Evolutionary conservation across 768 basidiomycete genomes (phyloP), one percentile per base, ranked within the genome.

Genomic region (Arthromyces matolae): DNA sequence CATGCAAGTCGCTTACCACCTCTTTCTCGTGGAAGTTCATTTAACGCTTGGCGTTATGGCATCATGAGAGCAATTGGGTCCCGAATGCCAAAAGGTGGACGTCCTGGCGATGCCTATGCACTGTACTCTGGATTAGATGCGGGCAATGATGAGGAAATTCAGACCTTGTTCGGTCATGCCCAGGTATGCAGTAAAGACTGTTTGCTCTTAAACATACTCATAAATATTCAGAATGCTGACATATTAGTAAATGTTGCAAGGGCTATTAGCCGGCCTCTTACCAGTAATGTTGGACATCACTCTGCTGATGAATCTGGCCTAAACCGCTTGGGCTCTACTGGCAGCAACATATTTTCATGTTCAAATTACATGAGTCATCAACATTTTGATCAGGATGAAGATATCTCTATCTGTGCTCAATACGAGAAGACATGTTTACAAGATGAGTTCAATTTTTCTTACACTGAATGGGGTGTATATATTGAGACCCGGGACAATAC

Each of bases 61-160:
- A n/a, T 42, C 12, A 49, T 49, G 48, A 13, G 22, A 24, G 46
- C 48, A 3, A 41, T 49, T 37, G 41, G 48, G n/a, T 49, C 33
- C 22, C 20, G 33, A 18, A 24, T 33, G 24, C 40, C 48, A 13
- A 32, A 49, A 23, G 48, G 40, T 42, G 48, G 48, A 5, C 9
- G 12, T 22, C 33, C 40, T 20, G 48, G 48, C 12, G 41, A 49
- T 49, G 41, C 29, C 14, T 49, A 49, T 23, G 24, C 41, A 7
- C 18, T 31, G 12, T 49, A 49, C 43, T 7, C 40, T 19, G 41
- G 48, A 0, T 35, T 48, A 23, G 47, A 33, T 16, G 32, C 29
- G 34, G 40, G 31, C 7, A 48, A 12, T 4, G 45, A 46, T 46
- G 24, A 37, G 16, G 45, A 46, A 16, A 46, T 37, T 16, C 2